Conservation (phyloP, 805 yeast genomes). For the Saccharomyces kudriavzevii region DNA sequence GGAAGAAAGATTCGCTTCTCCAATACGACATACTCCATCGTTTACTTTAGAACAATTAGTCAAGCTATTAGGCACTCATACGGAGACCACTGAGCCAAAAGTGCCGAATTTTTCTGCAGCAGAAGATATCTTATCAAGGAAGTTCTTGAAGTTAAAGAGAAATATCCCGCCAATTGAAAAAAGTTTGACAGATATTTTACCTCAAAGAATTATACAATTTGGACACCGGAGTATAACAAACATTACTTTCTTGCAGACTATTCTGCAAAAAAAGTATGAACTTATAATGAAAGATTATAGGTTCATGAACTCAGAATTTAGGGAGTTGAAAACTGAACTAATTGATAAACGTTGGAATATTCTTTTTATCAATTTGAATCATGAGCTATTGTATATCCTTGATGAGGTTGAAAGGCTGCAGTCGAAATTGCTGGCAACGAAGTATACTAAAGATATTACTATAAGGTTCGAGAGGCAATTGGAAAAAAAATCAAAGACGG, state of each 20-base stretch:
- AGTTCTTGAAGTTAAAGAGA: constrained; percentile 36
- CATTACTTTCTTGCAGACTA: constrained; percentile 20
- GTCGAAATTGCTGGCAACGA: constrained; percentile 6
- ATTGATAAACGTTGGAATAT: constrained; percentile 51
- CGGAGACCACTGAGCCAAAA: constrained; percentile 23
- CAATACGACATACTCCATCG: constrained; percentile 34
- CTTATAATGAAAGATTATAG: constrained; percentile 35
- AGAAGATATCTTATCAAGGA: constrained; percentile 36
- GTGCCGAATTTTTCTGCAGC: constrained; percentile 34
- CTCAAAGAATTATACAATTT: constrained; percentile 41
- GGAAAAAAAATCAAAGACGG: constrained; percentile 33
- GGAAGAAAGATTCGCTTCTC: constrained; percentile 34
- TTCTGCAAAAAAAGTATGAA: constrained; percentile 35
- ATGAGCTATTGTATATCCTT: constrained; percentile 32
- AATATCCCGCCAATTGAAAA: constrained; percentile 45
- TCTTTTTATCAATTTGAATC: constrained; percentile 41
- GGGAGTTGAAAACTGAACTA: constrained; percentile 36
- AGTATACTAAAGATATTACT: constrained; percentile 11
- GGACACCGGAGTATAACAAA: constrained; percentile 24
- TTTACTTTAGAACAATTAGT: constrained; percentile 32
- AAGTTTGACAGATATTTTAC: constrained; percentile 43
- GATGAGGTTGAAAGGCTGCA: constrained; percentile 15
- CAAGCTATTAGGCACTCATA: constrained; percentile 24
- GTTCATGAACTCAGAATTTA: constrained; percentile 35
- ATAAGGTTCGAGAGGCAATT: constrained; percentile 29